phyloP scores from a whole-genome alignment of 2,329 filamentous ascomycete species.

The Arthrobotrys sphaeroides region DNA sequence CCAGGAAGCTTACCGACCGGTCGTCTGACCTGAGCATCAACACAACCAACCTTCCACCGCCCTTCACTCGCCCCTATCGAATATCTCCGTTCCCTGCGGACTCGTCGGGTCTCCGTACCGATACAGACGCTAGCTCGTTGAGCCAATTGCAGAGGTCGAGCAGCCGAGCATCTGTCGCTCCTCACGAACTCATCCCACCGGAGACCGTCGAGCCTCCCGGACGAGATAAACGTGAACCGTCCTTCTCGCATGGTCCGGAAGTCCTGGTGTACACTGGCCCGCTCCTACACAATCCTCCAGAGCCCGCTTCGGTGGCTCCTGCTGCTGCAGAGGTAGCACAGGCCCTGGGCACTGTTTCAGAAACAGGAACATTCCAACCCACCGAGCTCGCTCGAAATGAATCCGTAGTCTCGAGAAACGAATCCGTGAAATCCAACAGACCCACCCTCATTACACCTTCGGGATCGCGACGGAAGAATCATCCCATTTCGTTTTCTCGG shows the following conservation, averaged over 20 bases:
- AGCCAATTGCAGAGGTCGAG: conserved; percentile 38
- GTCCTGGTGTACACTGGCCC: conserved; percentile 9
- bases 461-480: conserved; percentile 51
- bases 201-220: conserved; percentile 12
- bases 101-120: conserved; percentile 26
- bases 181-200: conserved; percentile 12
- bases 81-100: conserved; percentile 40
- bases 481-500: conserved; percentile 37
- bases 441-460: conserved; percentile 39
- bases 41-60: conserved; percentile 51
- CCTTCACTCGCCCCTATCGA: conserved; percentile 34
- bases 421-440: conserved; percentile 21
- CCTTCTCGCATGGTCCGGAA: conserved; percentile 32
- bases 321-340: conserved; percentile 25
- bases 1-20: conserved; percentile 17
- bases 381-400: conserved; percentile 48
- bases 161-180: conserved; percentile 27
- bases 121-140: conserved; percentile 22
- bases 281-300: conserved; percentile 14
- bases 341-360: conserved; percentile 46
- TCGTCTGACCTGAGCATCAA: conserved; percentile 46
- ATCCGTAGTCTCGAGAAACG: conserved; percentile 39
- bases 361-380: conserved; percentile 43
- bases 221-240: conserved; percentile 32
- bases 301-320: conserved; percentile 13